phyloP scores from a whole-genome alignment of 2,329 filamentous ascomycete species.

The Rhytidhysteron rufulum region DNA sequence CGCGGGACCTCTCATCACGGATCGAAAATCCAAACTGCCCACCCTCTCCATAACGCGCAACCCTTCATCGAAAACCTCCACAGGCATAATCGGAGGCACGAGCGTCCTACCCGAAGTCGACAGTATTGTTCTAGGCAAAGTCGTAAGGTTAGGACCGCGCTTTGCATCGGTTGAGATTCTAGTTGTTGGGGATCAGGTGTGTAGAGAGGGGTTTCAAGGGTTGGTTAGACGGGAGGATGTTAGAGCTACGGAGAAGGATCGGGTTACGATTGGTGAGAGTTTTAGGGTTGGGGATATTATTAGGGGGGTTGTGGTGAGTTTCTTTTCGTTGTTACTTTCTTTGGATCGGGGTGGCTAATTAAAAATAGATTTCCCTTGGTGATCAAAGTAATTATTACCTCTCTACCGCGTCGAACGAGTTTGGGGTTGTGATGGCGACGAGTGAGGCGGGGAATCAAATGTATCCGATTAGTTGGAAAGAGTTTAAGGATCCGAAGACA shows the following conservation, averaged over 20 bases:
- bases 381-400: conserved; percentile 95
- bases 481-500: conserved; percentile 81
- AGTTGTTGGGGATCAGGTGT: conserved; percentile 64
- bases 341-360: neutral
- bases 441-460: conserved; percentile 86
- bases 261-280: conserved; percentile 83
- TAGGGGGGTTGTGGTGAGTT: conserved; percentile 70
- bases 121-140: conserved; percentile 75
- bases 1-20: conserved; percentile 60
- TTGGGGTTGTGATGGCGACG: conserved; percentile 89
- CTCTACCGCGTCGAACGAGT: conserved; percentile 84
- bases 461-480: conserved; percentile 92
- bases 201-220: conserved; percentile 79
- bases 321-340: conserved; percentile 2
- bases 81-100: conserved; percentile 43
- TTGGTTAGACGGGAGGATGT: conserved; percentile 88
- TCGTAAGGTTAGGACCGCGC: conserved; percentile 78
- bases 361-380: conserved; percentile 70
- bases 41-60: conserved; percentile 34
- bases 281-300: conserved; percentile 94
- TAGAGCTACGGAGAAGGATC: conserved; percentile 91
- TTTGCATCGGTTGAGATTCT: conserved; percentile 86
- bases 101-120: conserved; percentile 79
- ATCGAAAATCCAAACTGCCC: conserved; percentile 33
- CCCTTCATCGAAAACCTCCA: conserved; percentile 11